Conservation (phyloP, 73 alveolate species). For the Symbiodinium pilosum region DNA sequence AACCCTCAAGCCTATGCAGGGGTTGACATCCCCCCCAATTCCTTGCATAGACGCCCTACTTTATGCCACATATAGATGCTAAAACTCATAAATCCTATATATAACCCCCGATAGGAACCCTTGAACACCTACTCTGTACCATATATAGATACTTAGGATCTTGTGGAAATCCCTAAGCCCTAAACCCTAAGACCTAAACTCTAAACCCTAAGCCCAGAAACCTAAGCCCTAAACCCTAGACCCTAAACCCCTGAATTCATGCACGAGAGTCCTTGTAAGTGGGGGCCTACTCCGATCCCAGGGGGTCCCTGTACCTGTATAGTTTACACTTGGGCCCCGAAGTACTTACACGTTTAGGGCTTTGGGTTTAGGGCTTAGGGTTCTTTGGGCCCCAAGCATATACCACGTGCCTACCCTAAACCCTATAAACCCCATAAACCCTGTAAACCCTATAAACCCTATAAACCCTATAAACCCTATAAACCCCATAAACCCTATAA, state of each 20-base stretch:
- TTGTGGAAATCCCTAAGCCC: not conserved
- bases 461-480: not conserved
- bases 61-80: no score
- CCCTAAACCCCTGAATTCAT: not conserved
- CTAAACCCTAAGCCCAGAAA: not conserved
- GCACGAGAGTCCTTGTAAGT: not conserved
- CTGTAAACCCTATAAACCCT: not conserved
- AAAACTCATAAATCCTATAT: no score
- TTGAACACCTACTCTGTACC: no score
- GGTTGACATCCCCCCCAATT: no score
- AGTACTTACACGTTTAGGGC: not conserved
- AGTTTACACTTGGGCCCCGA: not conserved
- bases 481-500: not conserved
- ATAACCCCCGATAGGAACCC: no score
- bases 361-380: not conserved
- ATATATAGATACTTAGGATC: not conserved
- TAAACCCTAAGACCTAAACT: not conserved
- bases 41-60: no score
- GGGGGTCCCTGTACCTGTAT: no score
- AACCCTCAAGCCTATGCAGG: no score
- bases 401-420: not conserved
- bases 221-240: not conserved
- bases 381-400: not conserved
- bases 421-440: no score
- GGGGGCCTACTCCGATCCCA: not conserved